Base-by-base conservation (phyloP, 2,329 filamentous ascomycete species). In the Beauveria varroae region DNA sequence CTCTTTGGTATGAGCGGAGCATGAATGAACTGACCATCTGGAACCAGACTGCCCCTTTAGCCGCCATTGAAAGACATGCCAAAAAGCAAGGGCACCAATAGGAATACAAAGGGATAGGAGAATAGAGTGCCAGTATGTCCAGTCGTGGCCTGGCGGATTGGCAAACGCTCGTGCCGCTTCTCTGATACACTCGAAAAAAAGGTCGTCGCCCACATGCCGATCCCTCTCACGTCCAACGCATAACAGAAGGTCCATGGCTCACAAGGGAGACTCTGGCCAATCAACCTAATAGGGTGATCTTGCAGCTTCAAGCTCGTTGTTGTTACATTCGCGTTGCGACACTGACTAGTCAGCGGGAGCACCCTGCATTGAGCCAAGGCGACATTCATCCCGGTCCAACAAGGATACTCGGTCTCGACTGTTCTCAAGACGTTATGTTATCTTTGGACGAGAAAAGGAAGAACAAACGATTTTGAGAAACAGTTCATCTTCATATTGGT, bases 281-380 rank as follows among this genome's bases (percentile, higher is more conserved):
- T 34, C 28, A 16, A 16, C 20, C 51, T 41, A 18, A 46, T 30
- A 41, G 8, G 14, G 41, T 41, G 44, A 37, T 14, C 34, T 37
- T 14, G 34, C 34, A 37, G 34, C 12, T 37, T 37, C 34, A 37
- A 37, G 34, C 34, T 50, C 44, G 44, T 41, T 51, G 46, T 30
- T 58, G 44, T 49, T 49, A 41, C 56, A 58, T 58, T 22, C 46
- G 34, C 22, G 56, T 58, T 58, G 56, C 46, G 43, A 28, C 46
- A 22, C 30, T 28, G 30, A 56, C 53, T 54, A 54, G 30, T 30
- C 28, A 51, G 49, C 18, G 49, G 30, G 14, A 41, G 34, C 51
- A 54, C 51, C 51, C 51, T 54, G n/a, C 34, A 41, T 54, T 20
- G 51, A 37, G 34, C 34, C n/a, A 24, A 12, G 30, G 28, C 20